Evolutionary conservation across 2,329 filamentous ascomycete species (phyloP), one percentile per base, ranked within the genome.

Genomic region (Ceratocystis colombiana): DNA sequence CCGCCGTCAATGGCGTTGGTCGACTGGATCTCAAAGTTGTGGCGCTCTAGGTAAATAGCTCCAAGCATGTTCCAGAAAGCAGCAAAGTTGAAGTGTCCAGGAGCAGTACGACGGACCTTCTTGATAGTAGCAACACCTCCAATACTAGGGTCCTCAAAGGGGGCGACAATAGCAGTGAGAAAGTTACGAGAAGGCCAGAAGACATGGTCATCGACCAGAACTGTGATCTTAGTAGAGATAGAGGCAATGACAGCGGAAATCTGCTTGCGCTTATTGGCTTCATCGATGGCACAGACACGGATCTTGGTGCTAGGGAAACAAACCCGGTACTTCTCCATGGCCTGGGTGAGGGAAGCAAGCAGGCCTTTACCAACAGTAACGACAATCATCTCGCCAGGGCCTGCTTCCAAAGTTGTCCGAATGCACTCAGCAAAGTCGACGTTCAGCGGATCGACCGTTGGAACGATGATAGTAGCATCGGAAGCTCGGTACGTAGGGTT

Each of bases 21-120:
- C 0, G 81, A 76, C 0, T 79, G 77, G 64, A 83, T 80, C 71
- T 87, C 84, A 71, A 81, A 87, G 71, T 85, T 86, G 72, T 85
- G 82, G 0, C 84, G 80, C 69, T 82, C 78, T 0, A 87, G 78
- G 71, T 86, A 86, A n/a, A 79, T 72, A 37, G 79, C 79, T 0
- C 81, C 83, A 20, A 86, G 75, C 71, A 84, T 79, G 72, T 86
- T 85, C 72, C 77, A 78, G 64, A 80, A 73, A 0, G 73, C 74
- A 0, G 45, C 37, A 65, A 73, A 73, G 3, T 65, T 66, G 71
- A 71, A 74, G 1, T 72, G 37, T 3, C 72, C 71, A 0, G 69
- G 69, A 0, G 66, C 64, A 5, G 75, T 74, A 1, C 80, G 77
- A 5, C 75, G 73, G 5, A 83, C 81, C 0, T 76, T 76, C 73